phyloP scores from a whole-genome alignment of 257 asterid species.

The Parsonsia alboflavescens region DNA sequence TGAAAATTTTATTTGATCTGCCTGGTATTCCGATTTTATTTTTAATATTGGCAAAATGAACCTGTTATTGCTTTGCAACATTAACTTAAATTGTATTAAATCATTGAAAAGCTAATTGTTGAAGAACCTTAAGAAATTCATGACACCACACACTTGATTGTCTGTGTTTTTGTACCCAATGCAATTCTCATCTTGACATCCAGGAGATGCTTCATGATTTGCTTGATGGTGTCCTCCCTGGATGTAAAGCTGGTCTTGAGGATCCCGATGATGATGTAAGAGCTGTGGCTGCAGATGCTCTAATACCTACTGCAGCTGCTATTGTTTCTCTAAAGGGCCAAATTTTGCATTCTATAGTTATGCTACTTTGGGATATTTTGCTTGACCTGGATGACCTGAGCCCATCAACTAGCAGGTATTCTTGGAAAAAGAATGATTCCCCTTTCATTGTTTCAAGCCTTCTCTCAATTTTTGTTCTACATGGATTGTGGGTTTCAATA shows the following conservation, averaged over 20 bases:
- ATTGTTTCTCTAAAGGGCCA: slow-evolving; percentile 73
- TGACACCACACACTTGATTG: neutral
- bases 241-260: slow-evolving; percentile 95
- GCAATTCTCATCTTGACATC: slow-evolving; percentile 17
- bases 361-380: slow-evolving; percentile 97
- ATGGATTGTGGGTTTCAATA: neutral
- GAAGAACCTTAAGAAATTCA: neutral
- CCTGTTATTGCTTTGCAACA: neutral
- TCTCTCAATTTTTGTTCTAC: neutral
- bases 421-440: neutral
- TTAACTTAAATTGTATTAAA: neutral
- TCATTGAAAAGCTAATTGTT: neutral
- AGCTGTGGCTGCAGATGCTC: slow-evolving; percentile 98
- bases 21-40: neutral
- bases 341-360: slow-evolving; percentile 72
- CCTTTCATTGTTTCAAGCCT: neutral
- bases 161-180: slow-evolving; percentile 12
- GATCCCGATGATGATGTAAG: slow-evolving; percentile 99
- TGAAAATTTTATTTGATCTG: neutral
- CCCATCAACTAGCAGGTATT: slow-evolving; percentile 98
- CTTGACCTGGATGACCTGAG: slow-evolving; percentile 98
- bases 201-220: slow-evolving; percentile 89
- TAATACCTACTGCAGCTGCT: slow-evolving; percentile 82
- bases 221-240: slow-evolving; percentile 78
- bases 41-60: neutral